Evolutionary conservation across 2,329 filamentous ascomycete species (phyloP).

Genomic region (Hortaea sp.): DNA sequence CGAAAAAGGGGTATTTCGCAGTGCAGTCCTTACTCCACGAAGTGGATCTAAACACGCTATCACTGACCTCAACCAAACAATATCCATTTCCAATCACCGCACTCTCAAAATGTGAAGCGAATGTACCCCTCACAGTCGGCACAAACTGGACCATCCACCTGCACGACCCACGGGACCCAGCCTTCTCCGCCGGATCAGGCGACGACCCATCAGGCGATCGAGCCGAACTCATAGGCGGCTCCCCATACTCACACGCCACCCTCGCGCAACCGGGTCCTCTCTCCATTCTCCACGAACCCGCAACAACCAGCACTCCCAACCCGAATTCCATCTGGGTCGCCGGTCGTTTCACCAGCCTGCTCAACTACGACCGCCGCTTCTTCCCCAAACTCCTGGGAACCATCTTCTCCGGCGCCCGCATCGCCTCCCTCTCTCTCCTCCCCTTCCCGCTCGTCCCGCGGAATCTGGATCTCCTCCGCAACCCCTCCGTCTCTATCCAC

Average conservation of each 20-base stretch:
- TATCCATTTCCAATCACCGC: conserved; percentile 80
- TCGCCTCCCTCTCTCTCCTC: conserved; percentile 62
- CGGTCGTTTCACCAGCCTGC: conserved; percentile 76
- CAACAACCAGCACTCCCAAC: conserved; percentile 7
- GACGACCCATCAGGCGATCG: background rate
- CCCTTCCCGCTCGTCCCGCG: conserved; percentile 57
- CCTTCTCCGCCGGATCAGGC: conserved; percentile 3
- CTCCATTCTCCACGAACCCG: conserved; percentile 68
- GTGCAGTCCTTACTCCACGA: conserved; percentile 69
- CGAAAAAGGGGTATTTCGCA: conserved; percentile 66
- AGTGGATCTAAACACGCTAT: conserved; percentile 66
- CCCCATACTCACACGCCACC: conserved; percentile 49
- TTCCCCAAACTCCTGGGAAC: conserved; percentile 70
- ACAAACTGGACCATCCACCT: conserved; percentile 74
- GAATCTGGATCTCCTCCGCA: conserved; percentile 49
- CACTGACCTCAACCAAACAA: conserved; percentile 56
- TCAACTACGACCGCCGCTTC: conserved; percentile 80
- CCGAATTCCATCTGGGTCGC: conserved; percentile 71
- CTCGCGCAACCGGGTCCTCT: conserved; percentile 73
- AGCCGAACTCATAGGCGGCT: conserved; percentile 25
- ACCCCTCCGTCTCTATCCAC: conserved; percentile 38
- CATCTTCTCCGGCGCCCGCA: conserved; percentile 71
- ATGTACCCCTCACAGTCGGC: conserved; percentile 69
- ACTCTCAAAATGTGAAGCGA: conserved; percentile 58
- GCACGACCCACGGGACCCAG: conserved; percentile 58